Base-by-base conservation (phyloP, 148 eudicot genomes). In the Rheum nobile region DNA sequence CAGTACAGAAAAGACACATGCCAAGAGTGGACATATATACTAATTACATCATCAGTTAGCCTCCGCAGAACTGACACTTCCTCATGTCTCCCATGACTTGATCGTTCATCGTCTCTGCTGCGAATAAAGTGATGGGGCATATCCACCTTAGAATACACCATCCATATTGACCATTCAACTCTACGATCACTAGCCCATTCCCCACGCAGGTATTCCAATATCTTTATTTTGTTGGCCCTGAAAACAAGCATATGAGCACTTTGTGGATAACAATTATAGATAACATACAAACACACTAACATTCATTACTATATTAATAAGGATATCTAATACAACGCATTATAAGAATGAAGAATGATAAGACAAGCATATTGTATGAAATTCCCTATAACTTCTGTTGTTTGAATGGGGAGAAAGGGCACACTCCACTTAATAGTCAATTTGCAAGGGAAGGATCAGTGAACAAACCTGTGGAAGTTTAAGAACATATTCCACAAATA, bases 81-180 rank as follows among this genome's bases (percentile, higher is more conserved):
- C 21, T 22, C 39, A 31, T 65, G 70, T 34, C 39, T 65, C 21
- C 41, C 70, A 31, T 16, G 21, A 34, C 21, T 65, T 41, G 38
- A 65, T 65, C 41, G 63, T 24, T 84, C 93, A 71, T 84, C 88
- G 75, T 85, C 85, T 76, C 80, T 86, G 84, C 98, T 87, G 78
- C 86, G 86, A 67, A 89, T 88, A 80, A 87, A 90, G 70, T 88
- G 97, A 81, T 91, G 93, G 69, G 98, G 97, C 96, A 91, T 91
- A 81, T 91, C 98, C 72, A 88, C 96, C 80, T 90, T 95, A 67
- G 96, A 87, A 77, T 95, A 82, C 61, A 95, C 97, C 93, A 91
- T 95, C 98, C 98, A 95, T 83, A 95, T 95, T 72, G 98, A 95
- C 98, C 98, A 95, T 82, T 95, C 98, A 63, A 93, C 96, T 84